A percentile compares a stretch with the other conserved stretches of the same genome.
Conservation (phyloP, 2,329 filamentous ascomycete species). For the Venturia asperata region DNA sequence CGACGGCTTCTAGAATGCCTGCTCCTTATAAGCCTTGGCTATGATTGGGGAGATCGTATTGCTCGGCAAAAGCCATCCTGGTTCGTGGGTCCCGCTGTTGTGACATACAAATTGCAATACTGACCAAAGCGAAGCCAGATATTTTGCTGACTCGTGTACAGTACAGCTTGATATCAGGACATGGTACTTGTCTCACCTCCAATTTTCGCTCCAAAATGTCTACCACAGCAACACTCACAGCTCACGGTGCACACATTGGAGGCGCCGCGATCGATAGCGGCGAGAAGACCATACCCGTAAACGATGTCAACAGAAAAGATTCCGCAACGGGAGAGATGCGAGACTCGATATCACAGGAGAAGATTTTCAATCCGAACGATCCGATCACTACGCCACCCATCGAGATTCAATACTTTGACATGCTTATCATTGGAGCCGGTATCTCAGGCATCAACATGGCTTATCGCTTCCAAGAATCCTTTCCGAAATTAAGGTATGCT, state of each 20-base stretch:
- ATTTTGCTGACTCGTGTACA: not conserved
- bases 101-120: not conserved
- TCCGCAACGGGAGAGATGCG: not conserved
- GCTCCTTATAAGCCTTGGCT: not conserved
- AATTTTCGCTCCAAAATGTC: not conserved
- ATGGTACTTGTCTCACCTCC: not conserved
- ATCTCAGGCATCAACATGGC: conserved; percentile 69
- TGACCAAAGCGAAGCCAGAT: not conserved
- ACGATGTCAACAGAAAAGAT: not conserved
- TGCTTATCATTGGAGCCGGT: conserved; percentile 63
- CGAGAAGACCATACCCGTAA: not conserved
- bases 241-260: not conserved
- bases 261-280: not conserved
- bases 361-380: no score
- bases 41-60: conserved; percentile 11
- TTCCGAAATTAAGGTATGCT: conserved; percentile 52
- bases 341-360: not conserved
- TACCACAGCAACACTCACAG: not conserved
- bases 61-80: not conserved
- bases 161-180: not conserved
- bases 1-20: not conserved
- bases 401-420: conserved; percentile 30
- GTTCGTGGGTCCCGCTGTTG: not conserved
- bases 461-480: conserved; percentile 56
- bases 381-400: not conserved